phyloP scores from a whole-genome alignment of 2,329 filamentous ascomycete genomes.

The Scedosporium dehoogii region DNA sequence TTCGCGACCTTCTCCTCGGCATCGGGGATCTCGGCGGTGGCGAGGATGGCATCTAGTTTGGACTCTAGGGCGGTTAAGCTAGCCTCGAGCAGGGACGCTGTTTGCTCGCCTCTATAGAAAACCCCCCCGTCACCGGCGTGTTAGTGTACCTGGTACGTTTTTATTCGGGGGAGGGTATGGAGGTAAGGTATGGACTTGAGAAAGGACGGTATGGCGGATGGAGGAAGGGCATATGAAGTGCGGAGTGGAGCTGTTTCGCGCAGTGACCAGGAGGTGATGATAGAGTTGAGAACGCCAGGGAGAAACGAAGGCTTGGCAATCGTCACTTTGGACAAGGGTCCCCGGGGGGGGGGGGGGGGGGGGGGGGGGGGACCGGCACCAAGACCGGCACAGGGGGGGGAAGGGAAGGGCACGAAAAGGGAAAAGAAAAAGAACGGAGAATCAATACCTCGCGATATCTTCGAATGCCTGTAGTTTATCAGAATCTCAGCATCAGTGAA shows the following conservation, averaged over 20 bases:
- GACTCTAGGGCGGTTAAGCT: slow-evolving; percentile 41
- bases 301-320: background rate
- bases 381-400: background rate
- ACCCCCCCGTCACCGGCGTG: background rate
- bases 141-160: background rate
- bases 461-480: background rate
- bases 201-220: background rate
- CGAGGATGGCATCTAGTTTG: slow-evolving; percentile 45
- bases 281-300: no score
- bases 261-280: background rate
- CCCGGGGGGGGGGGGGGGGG: no score
- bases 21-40: slow-evolving; percentile 28
- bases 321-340: background rate
- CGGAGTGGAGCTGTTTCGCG: background rate
- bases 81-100: slow-evolving; percentile 41
- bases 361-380: background rate
- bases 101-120: slow-evolving; percentile 38
- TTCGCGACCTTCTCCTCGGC: background rate
- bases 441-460: background rate
- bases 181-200: background rate
- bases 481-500: no score
- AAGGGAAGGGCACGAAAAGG: background rate
- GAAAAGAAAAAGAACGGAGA: background rate
- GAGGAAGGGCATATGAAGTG: background rate
- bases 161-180: background rate